Conservation (phyloP, 2,329 filamentous ascomycete species). For the Phaeoacremonium minimum region DNA sequence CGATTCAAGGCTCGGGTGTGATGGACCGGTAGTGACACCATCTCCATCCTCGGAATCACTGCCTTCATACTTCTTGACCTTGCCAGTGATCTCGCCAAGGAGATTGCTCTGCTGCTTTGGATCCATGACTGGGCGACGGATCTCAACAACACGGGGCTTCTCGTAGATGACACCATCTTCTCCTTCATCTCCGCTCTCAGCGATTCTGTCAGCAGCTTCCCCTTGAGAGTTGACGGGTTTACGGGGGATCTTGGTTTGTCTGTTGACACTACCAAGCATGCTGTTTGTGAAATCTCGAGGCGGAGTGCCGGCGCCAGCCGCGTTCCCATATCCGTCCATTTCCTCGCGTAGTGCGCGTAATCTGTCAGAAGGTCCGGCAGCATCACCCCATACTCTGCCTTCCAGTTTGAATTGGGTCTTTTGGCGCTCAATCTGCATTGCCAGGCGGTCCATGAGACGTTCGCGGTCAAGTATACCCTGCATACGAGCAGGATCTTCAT, state of each 20-base stretch:
- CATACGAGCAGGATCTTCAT: constrained; percentile 71
- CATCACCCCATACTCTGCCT: constrained; percentile 83
- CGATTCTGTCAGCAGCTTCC: constrained; percentile 30
- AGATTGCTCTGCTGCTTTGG: constrained; percentile 64
- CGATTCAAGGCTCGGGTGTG: constrained; percentile 70
- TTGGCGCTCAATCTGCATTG: constrained; percentile 92
- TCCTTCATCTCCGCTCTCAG: constrained; percentile 11
- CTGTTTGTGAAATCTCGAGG: constrained; percentile 65
- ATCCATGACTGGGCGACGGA: constrained; percentile 65
- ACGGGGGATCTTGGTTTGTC: constrained; percentile 51
- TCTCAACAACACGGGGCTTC: constrained; percentile 74
- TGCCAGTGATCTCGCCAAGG: constrained; percentile 68
- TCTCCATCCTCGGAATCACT: constrained; percentile 69
- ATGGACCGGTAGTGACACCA: constrained; percentile 68
- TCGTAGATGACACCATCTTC: constrained; percentile 65
- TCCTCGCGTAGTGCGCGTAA: constrained; percentile 87
- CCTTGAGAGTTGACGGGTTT: constrained; percentile 43
- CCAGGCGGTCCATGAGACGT: constrained; percentile 85
- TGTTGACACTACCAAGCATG: constrained; percentile 68
- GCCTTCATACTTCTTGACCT: constrained; percentile 67
- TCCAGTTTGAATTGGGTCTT: constrained; percentile 98
- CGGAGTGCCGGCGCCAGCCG: constrained; percentile 45
- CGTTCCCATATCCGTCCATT: constrained; percentile 66
- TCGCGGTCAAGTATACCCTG: constrained; percentile 92
- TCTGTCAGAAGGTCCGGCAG: constrained; percentile 81